phyloP scores from a whole-genome alignment of 768 basidiomycete species.

The Leucogyrophana mollusca region DNA sequence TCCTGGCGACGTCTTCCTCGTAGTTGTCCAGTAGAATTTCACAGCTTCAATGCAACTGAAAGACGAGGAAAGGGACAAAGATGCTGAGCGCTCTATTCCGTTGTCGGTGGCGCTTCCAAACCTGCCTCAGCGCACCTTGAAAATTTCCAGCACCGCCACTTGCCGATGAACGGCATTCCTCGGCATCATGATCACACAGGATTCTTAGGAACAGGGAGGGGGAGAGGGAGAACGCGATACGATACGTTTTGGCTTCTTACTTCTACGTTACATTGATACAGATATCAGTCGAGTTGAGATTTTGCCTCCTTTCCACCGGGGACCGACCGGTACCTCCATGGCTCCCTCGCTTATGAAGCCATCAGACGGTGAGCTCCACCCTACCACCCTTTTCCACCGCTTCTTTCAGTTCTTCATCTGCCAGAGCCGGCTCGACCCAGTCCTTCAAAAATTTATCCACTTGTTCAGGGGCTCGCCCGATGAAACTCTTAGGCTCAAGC shows the following conservation, averaged over 20 bases:
- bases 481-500: slow-evolving; percentile 84
- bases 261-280: neutral
- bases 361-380: slow-evolving; percentile 65
- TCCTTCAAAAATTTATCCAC: slow-evolving; percentile 85
- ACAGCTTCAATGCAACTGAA: neutral
- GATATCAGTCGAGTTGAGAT: neutral
- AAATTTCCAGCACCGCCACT: slow-evolving; percentile 15
- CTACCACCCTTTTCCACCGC: slow-evolving; percentile 51
- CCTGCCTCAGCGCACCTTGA: slow-evolving; percentile 12
- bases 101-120: neutral
- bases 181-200: slow-evolving; percentile 3
- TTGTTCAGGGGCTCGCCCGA: slow-evolving; percentile 94
- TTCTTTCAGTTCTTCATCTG: slow-evolving; percentile 50
- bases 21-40: slow-evolving; percentile 2
- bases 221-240: too few species aligned
- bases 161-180: slow-evolving; percentile 5
- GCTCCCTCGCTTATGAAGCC: neutral
- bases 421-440: slow-evolving; percentile 84
- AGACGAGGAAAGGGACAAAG: neutral
- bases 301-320: neutral
- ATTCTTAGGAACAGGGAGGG: too few species aligned
- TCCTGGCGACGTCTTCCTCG: slow-evolving; percentile 1
- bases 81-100: neutral
- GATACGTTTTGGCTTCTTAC: neutral
- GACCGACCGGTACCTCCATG: neutral